Evolutionary conservation across 2,329 filamentous ascomycete genomes (phyloP).

Genomic region (Colletotrichum eremochloae): DNA sequence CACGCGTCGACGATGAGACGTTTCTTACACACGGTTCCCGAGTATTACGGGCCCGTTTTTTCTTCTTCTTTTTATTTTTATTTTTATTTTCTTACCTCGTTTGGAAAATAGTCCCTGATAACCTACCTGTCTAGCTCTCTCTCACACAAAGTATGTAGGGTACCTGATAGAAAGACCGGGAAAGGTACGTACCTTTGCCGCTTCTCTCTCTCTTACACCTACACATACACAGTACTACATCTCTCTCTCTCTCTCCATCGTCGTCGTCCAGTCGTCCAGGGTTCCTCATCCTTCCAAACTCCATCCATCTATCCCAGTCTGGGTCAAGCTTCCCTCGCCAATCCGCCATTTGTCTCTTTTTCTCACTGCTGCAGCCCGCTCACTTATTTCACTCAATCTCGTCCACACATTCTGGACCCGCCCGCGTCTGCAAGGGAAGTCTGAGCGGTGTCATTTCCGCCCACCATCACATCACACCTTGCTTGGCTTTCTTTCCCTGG

Average conservation of each 20-base stretch:
- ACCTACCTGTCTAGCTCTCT: not conserved
- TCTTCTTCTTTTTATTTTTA: not conserved
- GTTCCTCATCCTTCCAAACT: conserved; percentile 36
- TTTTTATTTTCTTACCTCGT: not conserved
- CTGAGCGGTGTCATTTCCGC: too few species aligned
- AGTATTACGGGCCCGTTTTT: not conserved
- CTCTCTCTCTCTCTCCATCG: not conserved
- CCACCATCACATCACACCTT: not conserved
- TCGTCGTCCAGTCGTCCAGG: conserved; percentile 15
- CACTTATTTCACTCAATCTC: too few species aligned
- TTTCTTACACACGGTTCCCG: not conserved
- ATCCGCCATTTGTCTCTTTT: conserved; percentile 20
- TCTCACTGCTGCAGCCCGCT: too few species aligned
- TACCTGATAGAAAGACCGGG: too few species aligned
- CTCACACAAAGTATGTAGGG: too few species aligned
- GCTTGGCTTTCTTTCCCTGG: not conserved
- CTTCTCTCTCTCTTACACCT: too few species aligned
- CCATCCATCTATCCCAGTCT: conserved; percentile 16
- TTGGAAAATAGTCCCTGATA: not conserved
- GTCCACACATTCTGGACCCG: too few species aligned
- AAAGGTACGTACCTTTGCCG: too few species aligned
- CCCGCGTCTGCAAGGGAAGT: too few species aligned
- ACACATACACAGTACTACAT: not conserved
- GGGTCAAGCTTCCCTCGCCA: conserved; percentile 34
- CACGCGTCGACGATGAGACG: not conserved